Evolutionary conservation across 768 basidiomycete genomes (phyloP).

Genomic region (Lactifluus volemus): DNA sequence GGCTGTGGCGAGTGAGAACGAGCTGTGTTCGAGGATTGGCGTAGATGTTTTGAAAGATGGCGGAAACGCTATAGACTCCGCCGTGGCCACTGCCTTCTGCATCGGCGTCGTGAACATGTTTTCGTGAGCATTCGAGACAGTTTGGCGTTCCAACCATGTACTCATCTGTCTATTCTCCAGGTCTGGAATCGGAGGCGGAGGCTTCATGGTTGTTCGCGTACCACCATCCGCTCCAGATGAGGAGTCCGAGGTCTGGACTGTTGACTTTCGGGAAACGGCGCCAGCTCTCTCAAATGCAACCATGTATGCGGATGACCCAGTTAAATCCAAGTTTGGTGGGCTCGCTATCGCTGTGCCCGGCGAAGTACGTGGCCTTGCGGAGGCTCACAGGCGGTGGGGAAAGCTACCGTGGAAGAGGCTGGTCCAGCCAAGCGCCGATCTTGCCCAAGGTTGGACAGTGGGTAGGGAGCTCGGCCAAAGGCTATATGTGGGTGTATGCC

Average conservation of each 20-base stretch:
- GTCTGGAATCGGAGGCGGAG: constrained; percentile 82
- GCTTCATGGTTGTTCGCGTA: constrained; percentile 77
- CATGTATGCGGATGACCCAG: constrained; percentile 62
- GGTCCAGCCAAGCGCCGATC: constrained; percentile 60
- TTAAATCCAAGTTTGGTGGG: constrained; percentile 60
- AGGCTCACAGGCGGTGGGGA: constrained; percentile 79
- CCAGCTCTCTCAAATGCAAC: constrained; percentile 61
- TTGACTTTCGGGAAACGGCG: constrained; percentile 88
- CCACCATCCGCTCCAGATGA: constrained; percentile 39
- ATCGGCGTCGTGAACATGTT: constrained; percentile 84
- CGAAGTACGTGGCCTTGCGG: constrained; percentile 80
- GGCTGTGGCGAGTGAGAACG: constrained; percentile 87
- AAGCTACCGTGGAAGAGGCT: constrained; percentile 69
- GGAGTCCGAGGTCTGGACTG: constrained; percentile 52
- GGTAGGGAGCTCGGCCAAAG: constrained; percentile 67
- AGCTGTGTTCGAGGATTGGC: constrained; percentile 78
- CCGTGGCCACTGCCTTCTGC: constrained; percentile 72
- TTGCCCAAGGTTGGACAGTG: constrained; percentile 77
- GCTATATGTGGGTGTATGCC: constrained; percentile 44
- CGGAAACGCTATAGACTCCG: constrained; percentile 88
- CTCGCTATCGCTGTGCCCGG: constrained; percentile 86
- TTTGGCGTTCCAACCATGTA: constrained; percentile 9
- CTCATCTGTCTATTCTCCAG: constrained; percentile 21
- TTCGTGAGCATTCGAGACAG: constrained; percentile 42
- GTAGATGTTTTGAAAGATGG: constrained; percentile 68